Evolutionary conservation across 176 grass and related monocot species (phyloP).

Genomic region (Zea luxurians): DNA sequence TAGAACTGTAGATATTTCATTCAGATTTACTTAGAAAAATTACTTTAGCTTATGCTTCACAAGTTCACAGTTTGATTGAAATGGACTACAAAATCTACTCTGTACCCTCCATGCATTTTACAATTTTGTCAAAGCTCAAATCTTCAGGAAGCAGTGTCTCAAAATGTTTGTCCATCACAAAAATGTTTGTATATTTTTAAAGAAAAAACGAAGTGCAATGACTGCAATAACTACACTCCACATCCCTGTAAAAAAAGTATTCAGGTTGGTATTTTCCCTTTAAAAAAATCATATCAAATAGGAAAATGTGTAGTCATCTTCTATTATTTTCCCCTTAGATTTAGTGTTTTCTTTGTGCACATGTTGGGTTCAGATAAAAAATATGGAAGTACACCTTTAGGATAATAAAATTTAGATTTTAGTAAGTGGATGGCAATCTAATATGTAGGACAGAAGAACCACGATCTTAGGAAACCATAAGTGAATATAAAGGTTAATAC

Average conservation of each 20-base stretch:
- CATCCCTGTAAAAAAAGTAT: no score
- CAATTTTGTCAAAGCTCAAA: background rate
- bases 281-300: no score
- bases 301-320: no score
- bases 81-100: background rate
- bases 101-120: background rate
- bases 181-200: no score
- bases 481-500: constrained; percentile 4
- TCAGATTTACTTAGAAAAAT: background rate
- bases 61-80: constrained; percentile 11
- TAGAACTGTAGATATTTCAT: background rate
- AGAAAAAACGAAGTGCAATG: no score
- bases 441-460: constrained; percentile 16
- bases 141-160: no score
- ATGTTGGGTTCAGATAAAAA: background rate
- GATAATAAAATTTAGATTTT: no score
- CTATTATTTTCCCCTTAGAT: background rate
- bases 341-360: background rate
- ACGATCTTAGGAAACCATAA: background rate
- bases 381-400: background rate
- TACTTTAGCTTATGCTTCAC: background rate
- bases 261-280: no score
- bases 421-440: background rate
- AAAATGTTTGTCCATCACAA: no score
- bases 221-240: no score